Evolutionary conservation across 495 filamentous ascomycete genomes (phyloP), one percentile per base, ranked within the genome.

Genomic region (Geopyxis carbonaria): DNA sequence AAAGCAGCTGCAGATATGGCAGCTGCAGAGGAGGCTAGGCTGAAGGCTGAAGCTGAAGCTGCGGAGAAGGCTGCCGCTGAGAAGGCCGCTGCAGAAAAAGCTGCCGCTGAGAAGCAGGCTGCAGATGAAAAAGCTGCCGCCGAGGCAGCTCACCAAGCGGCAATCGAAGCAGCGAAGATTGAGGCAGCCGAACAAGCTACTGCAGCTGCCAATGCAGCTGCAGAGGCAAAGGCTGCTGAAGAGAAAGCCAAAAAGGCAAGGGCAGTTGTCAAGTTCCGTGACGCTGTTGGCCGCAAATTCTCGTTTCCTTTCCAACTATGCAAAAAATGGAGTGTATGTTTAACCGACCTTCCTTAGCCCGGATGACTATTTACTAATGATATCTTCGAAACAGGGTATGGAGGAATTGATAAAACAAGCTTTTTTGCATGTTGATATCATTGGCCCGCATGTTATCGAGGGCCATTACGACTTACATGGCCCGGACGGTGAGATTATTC

Each of bases 231-330:
- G 9, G 54, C 51, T 10, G 47, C 40, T 9, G 57, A 52, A 19
- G 41, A 50, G 19, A 59, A 62, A 32, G 56, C 55, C 28, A 62
- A 56, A 11, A 67, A 63, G 42, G 63, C 67, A 44, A 68, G 67
- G 29, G 51, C 51, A 19, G 67, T 68, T 4, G 65, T 78, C 50
- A 69, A 69, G 47, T 77, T 78, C 52, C 73, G 72, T 38, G 74
- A 78, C 51, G 73, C 74, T 8, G 68, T 78, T 25, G 70, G 70
- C 7, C 56, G 74, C 21, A 75, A 76, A 43, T 77, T 71, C 51
- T 60, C 62, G 41, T 77, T 76, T 43, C 74, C 74, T 4, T 78
- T 66, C 55, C 64, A 76, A 45, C 55, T 75, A n/a, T 76, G 68
- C 46, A 68, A 69, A 45, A 75, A 66, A 3, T 78, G 74, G 74